Conservation (phyloP, 2,329 filamentous ascomycete genomes). For the Xylaria sp. region DNA sequence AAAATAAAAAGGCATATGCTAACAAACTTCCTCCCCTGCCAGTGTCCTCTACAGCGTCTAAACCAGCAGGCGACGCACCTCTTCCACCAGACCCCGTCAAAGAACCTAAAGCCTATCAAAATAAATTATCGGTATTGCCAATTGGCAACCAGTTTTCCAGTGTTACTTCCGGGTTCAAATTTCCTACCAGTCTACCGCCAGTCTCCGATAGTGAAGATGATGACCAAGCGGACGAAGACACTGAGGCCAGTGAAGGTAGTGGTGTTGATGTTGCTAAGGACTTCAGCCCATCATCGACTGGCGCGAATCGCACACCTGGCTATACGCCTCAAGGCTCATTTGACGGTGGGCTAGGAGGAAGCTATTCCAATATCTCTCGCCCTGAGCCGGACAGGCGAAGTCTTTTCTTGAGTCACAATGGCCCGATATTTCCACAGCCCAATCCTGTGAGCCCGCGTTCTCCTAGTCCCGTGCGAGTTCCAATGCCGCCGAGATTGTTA, state of each 20-base stretch:
- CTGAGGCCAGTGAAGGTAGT: conserved; percentile 66
- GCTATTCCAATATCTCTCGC: conserved; percentile 60
- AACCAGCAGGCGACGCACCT: conserved; percentile 51
- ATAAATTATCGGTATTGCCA: conserved; percentile 44
- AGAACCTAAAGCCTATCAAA: conserved; percentile 48
- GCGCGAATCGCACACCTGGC: conserved; percentile 59
- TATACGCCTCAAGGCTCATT: conserved; percentile 71
- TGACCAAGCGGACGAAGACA: conserved; percentile 53
- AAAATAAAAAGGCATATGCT: conserved; percentile 49
- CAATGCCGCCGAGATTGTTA: conserved; percentile 62
- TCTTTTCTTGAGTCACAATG: conserved; percentile 63
- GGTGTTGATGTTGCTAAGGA: conserved; percentile 74
- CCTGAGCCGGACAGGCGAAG: conserved; percentile 57
- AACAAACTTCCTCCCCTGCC: conserved; percentile 53
- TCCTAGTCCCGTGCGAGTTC: conserved; percentile 74
- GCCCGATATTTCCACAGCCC: conserved; percentile 66
- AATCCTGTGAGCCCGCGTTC: conserved; percentile 72
- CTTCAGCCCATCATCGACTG: conserved; percentile 63
- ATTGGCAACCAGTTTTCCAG: conserved; percentile 41
- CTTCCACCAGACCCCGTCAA: conserved; percentile 55
- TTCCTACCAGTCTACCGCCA: conserved; percentile 48
- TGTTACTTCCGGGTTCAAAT: conserved; percentile 46
- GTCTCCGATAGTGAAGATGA: conserved; percentile 55
- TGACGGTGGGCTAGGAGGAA: conserved; percentile 57
- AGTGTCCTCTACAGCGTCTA: conserved; percentile 43